Evolutionary conservation across 1,139 yeast species (phyloP).

Genomic region (Scheffersomyces parashehatae): DNA sequence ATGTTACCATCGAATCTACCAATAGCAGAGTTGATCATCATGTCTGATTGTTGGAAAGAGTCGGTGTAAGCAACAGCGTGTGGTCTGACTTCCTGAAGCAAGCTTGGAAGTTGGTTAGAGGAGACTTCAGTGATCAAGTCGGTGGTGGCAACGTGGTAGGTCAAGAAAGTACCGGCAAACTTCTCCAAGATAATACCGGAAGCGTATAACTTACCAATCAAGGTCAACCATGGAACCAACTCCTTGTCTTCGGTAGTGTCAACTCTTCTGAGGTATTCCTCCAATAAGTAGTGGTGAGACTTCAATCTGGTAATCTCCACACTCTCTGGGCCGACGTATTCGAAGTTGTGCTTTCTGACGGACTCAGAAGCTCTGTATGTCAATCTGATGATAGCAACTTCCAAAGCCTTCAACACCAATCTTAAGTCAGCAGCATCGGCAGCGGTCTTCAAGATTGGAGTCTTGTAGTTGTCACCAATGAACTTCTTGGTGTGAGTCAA

Average conservation of each 20-base stretch:
- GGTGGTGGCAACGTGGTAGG: slow-evolving; percentile 55
- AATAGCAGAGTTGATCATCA: slow-evolving; percentile 79
- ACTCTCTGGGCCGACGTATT: slow-evolving; percentile 59
- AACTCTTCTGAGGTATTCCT: slow-evolving; percentile 40
- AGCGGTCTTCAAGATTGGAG: slow-evolving; percentile 26
- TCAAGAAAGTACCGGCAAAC: slow-evolving; percentile 76
- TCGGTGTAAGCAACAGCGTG: slow-evolving; percentile 85
- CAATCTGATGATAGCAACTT: slow-evolving; percentile 46
- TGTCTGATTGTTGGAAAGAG: slow-evolving; percentile 83
- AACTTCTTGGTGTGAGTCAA: slow-evolving; percentile 36
- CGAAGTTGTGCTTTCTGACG: slow-evolving; percentile 51
- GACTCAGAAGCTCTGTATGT: slow-evolving; percentile 47
- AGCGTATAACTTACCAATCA: slow-evolving; percentile 54
- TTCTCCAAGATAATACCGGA: slow-evolving; percentile 69
- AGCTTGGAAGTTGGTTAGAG: slow-evolving; percentile 41
- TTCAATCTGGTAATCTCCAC: slow-evolving; percentile 61
- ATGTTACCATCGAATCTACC: slow-evolving; percentile 87
- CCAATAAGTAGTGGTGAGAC: slow-evolving; percentile 57
- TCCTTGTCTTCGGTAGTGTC: slow-evolving; percentile 22
- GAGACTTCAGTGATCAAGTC: slow-evolving; percentile 47
- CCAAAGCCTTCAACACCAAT: slow-evolving; percentile 39
- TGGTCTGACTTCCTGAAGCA: slow-evolving; percentile 57
- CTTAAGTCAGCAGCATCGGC: slow-evolving; percentile 32
- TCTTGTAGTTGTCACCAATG: slow-evolving; percentile 15
- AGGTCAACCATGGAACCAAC: slow-evolving; percentile 31